phyloP scores from a whole-genome alignment of 768 basidiomycete genomes.

The Lanmaoa pseudosensibilis region DNA sequence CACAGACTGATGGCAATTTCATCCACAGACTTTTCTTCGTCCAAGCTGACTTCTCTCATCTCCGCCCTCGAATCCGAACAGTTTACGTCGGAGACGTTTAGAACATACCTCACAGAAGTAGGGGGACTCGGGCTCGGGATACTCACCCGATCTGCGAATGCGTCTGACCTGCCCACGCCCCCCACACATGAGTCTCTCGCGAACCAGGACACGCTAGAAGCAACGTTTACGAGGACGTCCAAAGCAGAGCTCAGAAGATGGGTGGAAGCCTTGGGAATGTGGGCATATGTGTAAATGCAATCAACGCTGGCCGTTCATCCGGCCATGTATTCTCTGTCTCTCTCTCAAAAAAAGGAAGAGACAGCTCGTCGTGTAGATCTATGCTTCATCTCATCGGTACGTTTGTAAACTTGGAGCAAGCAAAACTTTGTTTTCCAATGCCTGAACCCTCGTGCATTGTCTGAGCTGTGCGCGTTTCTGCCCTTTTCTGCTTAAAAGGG shows the following conservation, averaged over 20 bases:
- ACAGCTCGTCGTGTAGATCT: neutral
- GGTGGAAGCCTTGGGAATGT: constrained; percentile 38
- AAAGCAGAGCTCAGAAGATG: constrained; percentile 35
- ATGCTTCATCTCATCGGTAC: constrained; percentile 9
- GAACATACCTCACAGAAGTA: constrained; percentile 82
- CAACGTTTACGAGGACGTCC: constrained; percentile 29
- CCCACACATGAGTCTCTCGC: constrained; percentile 9
- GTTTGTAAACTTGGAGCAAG: neutral
- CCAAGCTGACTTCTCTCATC: constrained; percentile 57
- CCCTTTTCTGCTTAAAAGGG: neutral
- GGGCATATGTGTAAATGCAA: constrained; percentile 38
- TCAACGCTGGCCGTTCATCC: neutral
- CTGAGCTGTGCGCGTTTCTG: neutral
- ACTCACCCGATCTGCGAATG: constrained; percentile 51
- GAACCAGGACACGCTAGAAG: constrained; percentile 12
- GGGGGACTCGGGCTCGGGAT: constrained; percentile 93
- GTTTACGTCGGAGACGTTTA: constrained; percentile 36
- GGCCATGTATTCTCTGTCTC: neutral
- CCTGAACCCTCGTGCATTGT: too few species aligned
- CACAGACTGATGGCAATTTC: neutral
- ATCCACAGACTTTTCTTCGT: constrained; percentile 64
- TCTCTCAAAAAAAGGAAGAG: neutral
- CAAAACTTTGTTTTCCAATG: neutral
- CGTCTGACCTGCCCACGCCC: constrained; percentile 27
- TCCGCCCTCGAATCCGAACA: constrained; percentile 43